Base-by-base conservation (phyloP, 352 stramenopile species). In the Globisporangium emineosum region DNA sequence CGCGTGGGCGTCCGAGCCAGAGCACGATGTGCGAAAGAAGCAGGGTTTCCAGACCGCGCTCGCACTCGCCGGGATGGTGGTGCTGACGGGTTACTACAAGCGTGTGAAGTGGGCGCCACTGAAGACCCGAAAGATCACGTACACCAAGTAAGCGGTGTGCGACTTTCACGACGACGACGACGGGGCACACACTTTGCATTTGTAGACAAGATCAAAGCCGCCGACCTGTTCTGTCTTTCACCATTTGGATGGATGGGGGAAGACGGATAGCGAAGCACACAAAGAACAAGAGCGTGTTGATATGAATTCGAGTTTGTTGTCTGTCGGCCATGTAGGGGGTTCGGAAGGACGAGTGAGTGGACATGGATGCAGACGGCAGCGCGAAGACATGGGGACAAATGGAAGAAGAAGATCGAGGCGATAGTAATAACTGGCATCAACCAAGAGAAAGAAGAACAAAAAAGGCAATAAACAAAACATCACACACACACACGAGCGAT, bases 91-190 rank as follows among this genome's bases (percentile, higher is more conserved):
- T 57, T 99, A 98, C 79, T 99, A 99, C 86, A 99, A 99, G 91
- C 88, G 97, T 69, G 93, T 99, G 75, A 97, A 97, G 81, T 99
- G 97, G 96, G 82, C 92, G 59, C 88, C 95, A 37, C 83, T 99
- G 66, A 99, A 99, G 96, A 98, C 95, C 70, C 86, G 97, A 79
- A 98, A 98, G 88, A 99, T 99, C 74, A 89, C 89, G 49, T 99
- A 99, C 84, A 90, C 97, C 71, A 98, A 99, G 81, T 97, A 93
- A 92, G 66, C 25, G n/a, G n/a, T n/a, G 29, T 25, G 40, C 21
- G 17, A 47, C 40, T 47, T 21, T 17, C 5, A 12, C 8, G 40
- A 47, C 17, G 17, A 47, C 1, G 8, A 47, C 40, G 40, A 47
- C 17, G 40, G 40, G 42, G 42, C 57, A 55, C 37, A 32, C 57